These are phyloP conservation scores for Emiliania huxleyi DNA, from an alignment of 78 protist species.

Conservation along the genomic window DNA sequence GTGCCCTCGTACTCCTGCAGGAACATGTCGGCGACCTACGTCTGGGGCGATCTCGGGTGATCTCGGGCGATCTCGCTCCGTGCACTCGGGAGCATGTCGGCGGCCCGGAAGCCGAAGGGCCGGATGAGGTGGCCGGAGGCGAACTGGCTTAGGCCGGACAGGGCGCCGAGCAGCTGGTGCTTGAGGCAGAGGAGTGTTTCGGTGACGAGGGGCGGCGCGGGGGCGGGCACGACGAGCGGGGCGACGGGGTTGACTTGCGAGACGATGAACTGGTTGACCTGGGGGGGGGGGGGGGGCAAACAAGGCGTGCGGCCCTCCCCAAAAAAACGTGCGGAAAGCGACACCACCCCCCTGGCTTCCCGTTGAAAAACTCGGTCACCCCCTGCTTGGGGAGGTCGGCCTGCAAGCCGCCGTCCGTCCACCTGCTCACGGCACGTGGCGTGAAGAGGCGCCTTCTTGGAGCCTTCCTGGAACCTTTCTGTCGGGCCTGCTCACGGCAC, in stretches of 20 bases:
- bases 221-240: neutral
- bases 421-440: no score
- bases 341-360: no score
- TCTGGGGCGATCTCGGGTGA: no score
- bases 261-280: conserved; percentile 68
- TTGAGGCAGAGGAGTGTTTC: neutral
- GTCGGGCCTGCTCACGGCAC: no score
- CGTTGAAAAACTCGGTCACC: conserved; percentile 76
- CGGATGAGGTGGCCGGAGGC: neutral
- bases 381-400: conserved; percentile 78
- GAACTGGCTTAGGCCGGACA: neutral
- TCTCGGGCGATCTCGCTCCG: no score
- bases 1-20: conserved; percentile 24
- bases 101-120: neutral
- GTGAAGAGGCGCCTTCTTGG: no score
- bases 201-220: neutral
- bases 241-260: conserved; percentile 42
- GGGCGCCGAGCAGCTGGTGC: neutral
- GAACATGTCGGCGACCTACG: no score
- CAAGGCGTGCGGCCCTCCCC: no score
- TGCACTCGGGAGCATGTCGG: no score
- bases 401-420: conserved; percentile 35
- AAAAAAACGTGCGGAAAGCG: no score
- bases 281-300: no score
- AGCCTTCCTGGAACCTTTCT: no score